Conservation (phyloP, 495 filamentous ascomycete species). For the Neurospora terricola region DNA sequence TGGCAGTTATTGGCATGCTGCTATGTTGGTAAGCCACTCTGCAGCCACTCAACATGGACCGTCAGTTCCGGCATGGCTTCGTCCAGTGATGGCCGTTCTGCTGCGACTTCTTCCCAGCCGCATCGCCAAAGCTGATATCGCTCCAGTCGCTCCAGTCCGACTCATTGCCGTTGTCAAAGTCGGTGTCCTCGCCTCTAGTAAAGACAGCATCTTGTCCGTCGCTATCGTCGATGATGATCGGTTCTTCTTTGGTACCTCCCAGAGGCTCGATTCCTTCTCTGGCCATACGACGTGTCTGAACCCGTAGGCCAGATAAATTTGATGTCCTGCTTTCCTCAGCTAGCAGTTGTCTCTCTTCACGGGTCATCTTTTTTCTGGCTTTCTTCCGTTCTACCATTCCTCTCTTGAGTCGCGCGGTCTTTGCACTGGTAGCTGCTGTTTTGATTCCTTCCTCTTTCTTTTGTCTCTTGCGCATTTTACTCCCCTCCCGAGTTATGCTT, state of each 20-base stretch:
- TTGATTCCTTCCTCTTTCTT: background rate
- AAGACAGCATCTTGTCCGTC: conserved; percentile 4
- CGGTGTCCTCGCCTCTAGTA: background rate
- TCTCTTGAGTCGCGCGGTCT: background rate
- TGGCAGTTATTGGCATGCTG: background rate
- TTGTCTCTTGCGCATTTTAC: background rate
- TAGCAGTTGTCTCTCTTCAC: too few relatives aligned
- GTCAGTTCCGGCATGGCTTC: background rate
- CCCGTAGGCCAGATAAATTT: background rate
- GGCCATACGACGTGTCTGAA: background rate
- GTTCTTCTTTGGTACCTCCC: conserved; percentile 1
- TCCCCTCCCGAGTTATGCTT: background rate
- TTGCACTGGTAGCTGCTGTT: background rate
- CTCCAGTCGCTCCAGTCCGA: conserved; percentile 4
- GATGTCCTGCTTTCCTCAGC: background rate
- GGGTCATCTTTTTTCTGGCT: background rate
- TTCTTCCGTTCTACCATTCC: background rate
- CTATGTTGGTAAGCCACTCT: background rate
- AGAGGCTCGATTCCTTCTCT: background rate
- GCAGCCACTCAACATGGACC: background rate
- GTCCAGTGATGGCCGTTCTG: background rate
- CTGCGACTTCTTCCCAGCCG: background rate
- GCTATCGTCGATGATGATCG: conserved; percentile 1
- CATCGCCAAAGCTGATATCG: background rate
- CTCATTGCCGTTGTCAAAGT: conserved; percentile 3